Evolutionary conservation across 257 asterid species (phyloP), one percentile per base, ranked within the genome.

Genomic region (Forsythia suspensa): DNA sequence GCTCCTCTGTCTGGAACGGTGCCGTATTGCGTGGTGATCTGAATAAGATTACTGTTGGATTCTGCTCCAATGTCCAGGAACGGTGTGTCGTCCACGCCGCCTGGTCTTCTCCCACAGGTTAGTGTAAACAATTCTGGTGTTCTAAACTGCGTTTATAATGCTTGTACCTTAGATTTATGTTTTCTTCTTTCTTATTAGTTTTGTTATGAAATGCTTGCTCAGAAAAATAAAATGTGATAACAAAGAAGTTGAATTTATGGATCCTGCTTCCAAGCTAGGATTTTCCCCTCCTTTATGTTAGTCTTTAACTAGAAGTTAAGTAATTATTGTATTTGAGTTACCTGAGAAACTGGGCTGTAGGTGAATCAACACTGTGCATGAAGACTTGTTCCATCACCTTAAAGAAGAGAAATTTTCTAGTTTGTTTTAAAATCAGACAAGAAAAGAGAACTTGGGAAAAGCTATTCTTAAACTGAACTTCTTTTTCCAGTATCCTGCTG

Each of bases 1-100:
- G 97, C 48, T 96, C 98, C 9, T 94, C 97, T 48, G 94, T 94
- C 20, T 94, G 97, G 98, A 90, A 87, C 81, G 90, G 97, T 63
- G 87, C 97, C 69, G 97, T 92, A 42, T 57, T 92, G 73, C 82
- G 98, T 15, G 98, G 97, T 36, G 97, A 92, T 87, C 96, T 91
- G 37, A 94, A 92, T 61, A 94, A 94, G 92, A 94, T 94, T 42
- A 86, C 88, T 8, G 87, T 92, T 40, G 98, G 98, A 1, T 94
- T 94, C 78, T 91, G 94, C 77, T 90, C 98, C 11, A 94, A 86
- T 84, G 94, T 94, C 37, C 98, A 94, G 86, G 98, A 94, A 77
- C 86, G 86, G 39, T 92, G 97, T 66, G 98, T 94, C 41, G 67
- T 92, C 48, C 97, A 91, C 79, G 97, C 98, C 81, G 97, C 98